Evolutionary conservation across 331 rosid species (phyloP), one percentile per base, ranked within the genome.

Genomic region (Acacia pycnantha): DNA sequence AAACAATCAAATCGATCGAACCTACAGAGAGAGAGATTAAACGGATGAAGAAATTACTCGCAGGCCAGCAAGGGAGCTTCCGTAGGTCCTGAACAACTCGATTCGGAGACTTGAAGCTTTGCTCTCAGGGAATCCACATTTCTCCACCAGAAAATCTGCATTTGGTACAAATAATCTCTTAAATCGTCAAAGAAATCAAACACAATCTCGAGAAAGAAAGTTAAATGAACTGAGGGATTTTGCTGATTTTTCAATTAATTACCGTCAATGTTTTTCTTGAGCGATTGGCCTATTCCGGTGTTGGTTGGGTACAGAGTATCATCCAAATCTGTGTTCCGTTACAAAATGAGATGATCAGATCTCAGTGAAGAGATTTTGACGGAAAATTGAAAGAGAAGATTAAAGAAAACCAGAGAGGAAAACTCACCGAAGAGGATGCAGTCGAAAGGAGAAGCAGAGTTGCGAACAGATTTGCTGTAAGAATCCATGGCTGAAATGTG

Each of bases 11-110:
- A 19, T 50, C 16, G 8, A 41, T 50, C 26, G 15, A 41, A 56
- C n/a, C 14, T 33, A 14, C 4, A 5, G 50, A 1, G 5, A 1
- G 5, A 14, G 31, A 12, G 70, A 53, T 0, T 6, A 16, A 50
- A 12, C 3, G 61, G 50, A 37, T 0, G 33, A 24, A 26, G 21
- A 14, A 79, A 47, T 88, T 89, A 91, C 93, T 65, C 93, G 89
- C 58, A 93, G 87, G 64, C 98, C 98, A 59, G 94, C 97, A 37
- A 95, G 96, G 22, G 98, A 85, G 88, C 98, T 92, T 78, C 98
- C 98, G 82, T 92, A 89, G 37, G 85, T 90, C 81, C 88, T 93
- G 87, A 95, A 95, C 48, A 95, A 92, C 76, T 95, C 88, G 15
- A 85, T 89, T 8, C 98, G 83, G 18, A 89, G 94, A 29, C 82